A percentile compares a stretch with the other conserved stretches of the same genome.
phyloP scores from a whole-genome alignment of 2,329 filamentous ascomycete genomes.

The Colletotrichum chlorophyti region DNA sequence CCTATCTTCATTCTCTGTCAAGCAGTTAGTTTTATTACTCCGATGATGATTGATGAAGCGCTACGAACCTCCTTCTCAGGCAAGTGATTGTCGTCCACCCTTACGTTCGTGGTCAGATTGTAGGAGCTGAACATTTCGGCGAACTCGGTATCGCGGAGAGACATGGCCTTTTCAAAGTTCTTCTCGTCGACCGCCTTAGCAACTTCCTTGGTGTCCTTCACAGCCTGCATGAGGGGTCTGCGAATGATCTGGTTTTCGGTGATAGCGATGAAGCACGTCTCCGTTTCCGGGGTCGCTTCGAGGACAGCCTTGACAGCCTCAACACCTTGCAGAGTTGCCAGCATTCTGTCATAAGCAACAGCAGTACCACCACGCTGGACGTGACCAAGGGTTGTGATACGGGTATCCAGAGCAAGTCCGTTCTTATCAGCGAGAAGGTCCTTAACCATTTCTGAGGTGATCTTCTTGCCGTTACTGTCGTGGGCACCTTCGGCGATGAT shows the following conservation, averaged over 20 bases:
- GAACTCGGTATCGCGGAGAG: slow-evolving; percentile 89
- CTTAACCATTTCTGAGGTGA: slow-evolving; percentile 82
- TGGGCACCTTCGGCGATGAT: slow-evolving; percentile 96
- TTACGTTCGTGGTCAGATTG: slow-evolving; percentile 85
- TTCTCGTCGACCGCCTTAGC: slow-evolving; percentile 81
- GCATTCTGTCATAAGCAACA: slow-evolving; percentile 92
- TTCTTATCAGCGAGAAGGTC: slow-evolving; percentile 81
- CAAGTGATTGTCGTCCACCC: slow-evolving; percentile 71
- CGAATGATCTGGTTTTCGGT: slow-evolving; percentile 97
- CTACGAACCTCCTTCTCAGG: slow-evolving; percentile 71
- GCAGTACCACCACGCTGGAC: slow-evolving; percentile 95
- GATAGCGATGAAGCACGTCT: slow-evolving; percentile 94
- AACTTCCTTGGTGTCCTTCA: slow-evolving; percentile 84
- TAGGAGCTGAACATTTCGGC: slow-evolving; percentile 91
- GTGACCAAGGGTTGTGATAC: slow-evolving; percentile 93
- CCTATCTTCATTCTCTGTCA: slow-evolving; percentile 84
- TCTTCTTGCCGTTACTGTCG: slow-evolving; percentile 83
- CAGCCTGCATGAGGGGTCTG: slow-evolving; percentile 87
- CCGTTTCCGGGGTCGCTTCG: slow-evolving; percentile 85
- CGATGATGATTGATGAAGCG: neutral
- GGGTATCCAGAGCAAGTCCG: slow-evolving; percentile 84
- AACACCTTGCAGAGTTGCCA: slow-evolving; percentile 91
- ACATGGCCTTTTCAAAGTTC: slow-evolving; percentile 88
- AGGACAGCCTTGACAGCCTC: slow-evolving; percentile 93
- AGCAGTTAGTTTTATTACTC: slow-evolving; percentile 40